phyloP scores from a whole-genome alignment of 2,329 filamentous ascomycete species.

The Xylaria sp. region DNA sequence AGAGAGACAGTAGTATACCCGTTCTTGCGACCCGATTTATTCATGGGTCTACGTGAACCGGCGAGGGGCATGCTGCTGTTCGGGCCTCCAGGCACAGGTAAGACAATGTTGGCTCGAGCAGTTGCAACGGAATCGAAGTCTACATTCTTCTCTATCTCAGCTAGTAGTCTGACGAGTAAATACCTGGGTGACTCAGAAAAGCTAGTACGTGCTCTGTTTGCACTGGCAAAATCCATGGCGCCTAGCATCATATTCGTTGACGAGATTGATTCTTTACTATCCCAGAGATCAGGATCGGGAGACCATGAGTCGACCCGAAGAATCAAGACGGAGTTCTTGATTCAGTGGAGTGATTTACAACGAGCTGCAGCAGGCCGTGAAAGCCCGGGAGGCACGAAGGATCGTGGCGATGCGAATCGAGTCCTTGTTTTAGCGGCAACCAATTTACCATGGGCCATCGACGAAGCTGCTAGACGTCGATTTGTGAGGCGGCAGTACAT shows the following conservation, averaged over 20 bases:
- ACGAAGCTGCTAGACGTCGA: slow-evolving; percentile 88
- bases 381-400: slow-evolving; percentile 70
- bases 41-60: slow-evolving; percentile 93
- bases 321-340: slow-evolving; percentile 97
- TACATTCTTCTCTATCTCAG: slow-evolving; percentile 97
- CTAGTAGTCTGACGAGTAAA: slow-evolving; percentile 93
- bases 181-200: slow-evolving; percentile 97
- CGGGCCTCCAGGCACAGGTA: slow-evolving; percentile 96
- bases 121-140: slow-evolving; percentile 95
- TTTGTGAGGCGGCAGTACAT: slow-evolving; percentile 98
- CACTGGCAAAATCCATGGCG: slow-evolving; percentile 85
- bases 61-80: slow-evolving; percentile 96
- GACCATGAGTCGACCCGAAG: slow-evolving; percentile 93
- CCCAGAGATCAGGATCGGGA: slow-evolving; percentile 80
- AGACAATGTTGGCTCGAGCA: slow-evolving; percentile 95
- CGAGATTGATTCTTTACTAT: slow-evolving; percentile 94
- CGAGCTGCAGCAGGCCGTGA: slow-evolving; percentile 90
- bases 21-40: slow-evolving; percentile 92
- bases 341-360: slow-evolving; percentile 95
- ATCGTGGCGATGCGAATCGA: slow-evolving; percentile 82
- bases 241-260: slow-evolving; percentile 99
- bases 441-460: slow-evolving; percentile 97
- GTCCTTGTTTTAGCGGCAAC: slow-evolving; percentile 95
- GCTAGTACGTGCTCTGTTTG: slow-evolving; percentile 90
- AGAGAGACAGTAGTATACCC: slow-evolving; percentile 98